Evolutionary conservation across 1,139 yeast species (phyloP), one percentile per base, ranked within the genome.

Genomic region (Yamadazyma oceani): DNA sequence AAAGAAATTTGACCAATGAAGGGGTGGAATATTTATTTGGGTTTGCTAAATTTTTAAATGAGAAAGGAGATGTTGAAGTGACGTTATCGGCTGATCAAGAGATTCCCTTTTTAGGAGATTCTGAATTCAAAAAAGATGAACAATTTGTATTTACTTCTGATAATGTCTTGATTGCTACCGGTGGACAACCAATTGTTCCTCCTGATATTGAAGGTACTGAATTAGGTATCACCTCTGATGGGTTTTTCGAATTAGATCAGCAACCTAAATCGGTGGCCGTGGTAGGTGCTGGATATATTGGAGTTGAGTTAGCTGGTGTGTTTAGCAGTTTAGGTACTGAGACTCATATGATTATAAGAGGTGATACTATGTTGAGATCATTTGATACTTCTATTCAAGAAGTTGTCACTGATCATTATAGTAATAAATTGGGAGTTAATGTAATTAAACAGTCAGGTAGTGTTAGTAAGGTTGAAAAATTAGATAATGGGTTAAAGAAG

Each of bases 211-310:
- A 82, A 40, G 97, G 97, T 37, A 76, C 82, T 37, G 95, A 89
- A 56, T 70, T 75, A 46, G 97, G 97, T 45, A 83, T 80, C 46
- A 82, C 87, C 38, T 88, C 97, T 13, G 96, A 92, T 60, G 96
- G 97, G 1, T 94, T 94, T 62, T 92, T 92, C 56, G 79, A 76
- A 46, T 71, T 92, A 49, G 81, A 75, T 43, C 58, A 69, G 33
- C 97, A 90, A 65, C 98, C 98, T 35, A 83, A 87, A 63, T 74
- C 81, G 37, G 98, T 92, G 21, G 97, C 95, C 2, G 75, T 94
- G 46, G 96, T 92, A 12, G 99, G 99, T 50, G 97, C 97, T 27
- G 99, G 99, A 33, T 92, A 92, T 68, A 92, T 92, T 60, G 97
- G 96, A 40, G 85, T 89, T 34, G 99, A 92, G 66, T 76, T 92